phyloP scores from a whole-genome alignment of 2,329 filamentous ascomycete species.

The Aureobasidium zeae region DNA sequence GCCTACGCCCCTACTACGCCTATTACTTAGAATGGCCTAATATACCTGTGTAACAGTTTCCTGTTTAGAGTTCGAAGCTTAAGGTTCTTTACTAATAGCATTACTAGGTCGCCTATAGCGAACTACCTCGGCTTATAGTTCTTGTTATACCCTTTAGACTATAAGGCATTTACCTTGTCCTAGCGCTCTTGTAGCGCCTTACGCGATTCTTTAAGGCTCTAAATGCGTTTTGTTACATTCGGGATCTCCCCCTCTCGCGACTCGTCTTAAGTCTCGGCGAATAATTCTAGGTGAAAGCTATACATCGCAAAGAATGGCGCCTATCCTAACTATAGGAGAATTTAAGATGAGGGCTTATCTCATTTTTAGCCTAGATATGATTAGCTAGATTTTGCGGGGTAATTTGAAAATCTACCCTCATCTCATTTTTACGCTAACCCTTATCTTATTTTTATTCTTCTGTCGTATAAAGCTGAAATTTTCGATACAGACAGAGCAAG shows the following conservation, averaged over 20 bases:
- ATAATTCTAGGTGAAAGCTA: constrained; percentile 9
- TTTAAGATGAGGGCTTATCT: no score
- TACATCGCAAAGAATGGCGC: constrained; percentile 14
- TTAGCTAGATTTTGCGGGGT: no score
- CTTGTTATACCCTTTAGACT: constrained; percentile 12
- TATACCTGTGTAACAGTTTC: constrained; percentile 16
- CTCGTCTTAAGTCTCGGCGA: constrained; percentile 1
- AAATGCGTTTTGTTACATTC: neutral
- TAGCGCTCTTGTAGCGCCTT: constrained; percentile 7
- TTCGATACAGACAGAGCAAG: no score
- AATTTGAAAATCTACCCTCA: no score
- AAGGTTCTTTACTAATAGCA: no score
- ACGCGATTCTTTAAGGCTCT: no score
- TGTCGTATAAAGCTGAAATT: no score
- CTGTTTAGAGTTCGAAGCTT: constrained; percentile 12
- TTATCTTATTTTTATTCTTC: no score
- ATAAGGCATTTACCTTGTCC: neutral
- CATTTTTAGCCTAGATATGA: no score
- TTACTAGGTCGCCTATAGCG: constrained; percentile 16
- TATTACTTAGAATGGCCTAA: constrained; percentile 16
- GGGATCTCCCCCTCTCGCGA: constrained; percentile 8
- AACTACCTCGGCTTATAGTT: constrained; percentile 3
- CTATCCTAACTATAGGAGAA: no score
- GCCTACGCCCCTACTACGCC: constrained; percentile 10
- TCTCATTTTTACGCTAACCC: no score